A percentile compares a stretch with the other conserved stretches of the same genome.
Evolutionary conservation across 768 basidiomycete species (phyloP).

Genomic region (Coprinopsis sp.): DNA sequence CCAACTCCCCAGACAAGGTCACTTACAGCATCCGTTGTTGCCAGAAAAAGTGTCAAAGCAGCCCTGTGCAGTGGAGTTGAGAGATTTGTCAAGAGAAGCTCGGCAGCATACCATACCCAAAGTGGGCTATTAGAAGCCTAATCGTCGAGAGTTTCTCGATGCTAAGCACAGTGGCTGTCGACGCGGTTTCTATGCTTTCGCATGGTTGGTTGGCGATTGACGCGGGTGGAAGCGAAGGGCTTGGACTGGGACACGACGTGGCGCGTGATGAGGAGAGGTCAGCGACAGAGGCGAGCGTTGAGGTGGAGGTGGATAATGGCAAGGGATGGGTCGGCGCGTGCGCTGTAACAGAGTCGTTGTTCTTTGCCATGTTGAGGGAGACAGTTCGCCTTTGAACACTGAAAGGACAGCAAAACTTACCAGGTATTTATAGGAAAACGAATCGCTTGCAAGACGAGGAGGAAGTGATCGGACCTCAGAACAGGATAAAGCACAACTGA

Average conservation of each 20-base stretch:
- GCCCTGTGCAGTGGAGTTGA: slow-evolving; percentile 50
- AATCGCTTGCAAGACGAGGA: background rate
- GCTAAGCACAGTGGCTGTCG: slow-evolving; percentile 23
- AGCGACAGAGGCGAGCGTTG: background rate
- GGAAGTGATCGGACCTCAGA: slow-evolving; percentile 1
- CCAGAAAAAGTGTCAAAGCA: slow-evolving; percentile 76
- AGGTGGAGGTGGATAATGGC: background rate
- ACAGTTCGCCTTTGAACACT: background rate
- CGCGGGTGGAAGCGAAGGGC: background rate
- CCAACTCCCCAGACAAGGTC: background rate
- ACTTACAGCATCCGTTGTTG: slow-evolving; percentile 80
- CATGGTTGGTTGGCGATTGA: background rate
- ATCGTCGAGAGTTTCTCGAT: slow-evolving; percentile 43
- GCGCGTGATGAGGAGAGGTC: background rate
- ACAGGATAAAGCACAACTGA: background rate
- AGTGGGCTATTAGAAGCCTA: slow-evolving; percentile 58
- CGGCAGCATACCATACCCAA: slow-evolving; percentile 46
- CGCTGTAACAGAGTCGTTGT: too few species aligned
- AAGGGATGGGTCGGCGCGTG: too few species aligned
- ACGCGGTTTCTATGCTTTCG: slow-evolving; percentile 17
- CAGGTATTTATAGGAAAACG: slow-evolving; percentile 1
- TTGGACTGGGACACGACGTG: background rate
- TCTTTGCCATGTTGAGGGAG: too few species aligned
- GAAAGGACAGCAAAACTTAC: background rate
- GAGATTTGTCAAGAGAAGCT: slow-evolving; percentile 7